A percentile compares a stretch with the other conserved stretches of the same genome.
phyloP scores from a whole-genome alignment of 768 basidiomycete genomes.

The Cyclocybe aegerita region DNA sequence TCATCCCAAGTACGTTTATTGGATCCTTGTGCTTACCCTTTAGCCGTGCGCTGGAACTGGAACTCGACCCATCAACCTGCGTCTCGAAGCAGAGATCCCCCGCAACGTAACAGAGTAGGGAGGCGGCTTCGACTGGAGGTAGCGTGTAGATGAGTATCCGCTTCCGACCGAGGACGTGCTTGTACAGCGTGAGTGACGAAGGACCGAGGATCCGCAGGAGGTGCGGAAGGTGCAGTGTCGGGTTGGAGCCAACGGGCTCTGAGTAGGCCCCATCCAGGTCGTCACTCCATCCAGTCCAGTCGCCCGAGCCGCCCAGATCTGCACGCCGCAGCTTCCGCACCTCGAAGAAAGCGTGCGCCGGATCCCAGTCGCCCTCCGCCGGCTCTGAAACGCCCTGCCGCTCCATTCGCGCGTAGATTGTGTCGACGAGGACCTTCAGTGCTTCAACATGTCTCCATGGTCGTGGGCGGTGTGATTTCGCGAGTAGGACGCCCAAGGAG shows the following conservation, averaged over 20 bases:
- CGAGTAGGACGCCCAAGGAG: conserved; percentile 73
- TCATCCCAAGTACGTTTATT: conserved; percentile 74
- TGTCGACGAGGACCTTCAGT: conserved; percentile 57
- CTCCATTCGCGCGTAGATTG: conserved; percentile 53
- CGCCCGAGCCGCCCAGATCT: conserved; percentile 55
- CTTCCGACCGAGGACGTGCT: conserved; percentile 71
- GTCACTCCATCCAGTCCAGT: conserved; percentile 68
- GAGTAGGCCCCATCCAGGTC: conserved; percentile 51
- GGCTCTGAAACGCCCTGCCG: conserved; percentile 47
- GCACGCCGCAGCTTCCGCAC: conserved; percentile 50
- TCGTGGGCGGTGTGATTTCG: conserved; percentile 61
- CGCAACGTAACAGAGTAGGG: conserved; percentile 71
- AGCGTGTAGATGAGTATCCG: conserved; percentile 79
- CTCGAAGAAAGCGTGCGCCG: conserved; percentile 63
- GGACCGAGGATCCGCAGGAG: conserved; percentile 77
- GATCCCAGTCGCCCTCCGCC: conserved; percentile 60
- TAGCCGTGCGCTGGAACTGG: too few relatives aligned
- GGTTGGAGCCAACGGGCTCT: conserved; percentile 36
- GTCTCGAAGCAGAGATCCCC: conserved; percentile 49
- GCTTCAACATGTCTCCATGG: conserved; percentile 73
- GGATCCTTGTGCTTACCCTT: conserved; percentile 41
- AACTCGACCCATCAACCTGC: conserved; percentile 29
- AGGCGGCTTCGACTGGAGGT: conserved; percentile 79
- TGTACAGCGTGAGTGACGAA: conserved; percentile 75
- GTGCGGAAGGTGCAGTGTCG: conserved; percentile 73